Conservation (phyloP, 2,329 filamentous ascomycete genomes). For the Echinosphaeria canescens region DNA sequence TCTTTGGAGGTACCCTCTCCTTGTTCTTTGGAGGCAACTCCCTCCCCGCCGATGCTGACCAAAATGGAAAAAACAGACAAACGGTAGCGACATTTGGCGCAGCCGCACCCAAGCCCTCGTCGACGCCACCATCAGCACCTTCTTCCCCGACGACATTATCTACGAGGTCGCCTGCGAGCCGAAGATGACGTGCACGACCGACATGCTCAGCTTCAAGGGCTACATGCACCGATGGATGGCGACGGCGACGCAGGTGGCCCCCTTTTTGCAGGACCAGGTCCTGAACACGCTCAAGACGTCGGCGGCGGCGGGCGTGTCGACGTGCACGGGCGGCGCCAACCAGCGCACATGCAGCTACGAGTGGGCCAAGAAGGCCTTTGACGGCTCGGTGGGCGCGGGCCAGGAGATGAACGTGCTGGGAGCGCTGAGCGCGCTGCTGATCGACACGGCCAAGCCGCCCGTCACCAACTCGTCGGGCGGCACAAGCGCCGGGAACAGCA, state of each 20-base stretch:
- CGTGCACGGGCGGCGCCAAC: conserved; percentile 36
- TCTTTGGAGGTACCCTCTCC: no score
- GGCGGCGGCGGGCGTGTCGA: conserved; percentile 32
- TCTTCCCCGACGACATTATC: conserved; percentile 35
- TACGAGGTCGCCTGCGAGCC: conserved; percentile 46
- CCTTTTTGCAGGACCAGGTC: conserved; percentile 30
- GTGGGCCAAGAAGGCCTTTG: conserved; percentile 25
- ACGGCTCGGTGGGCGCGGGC: conserved; percentile 28
- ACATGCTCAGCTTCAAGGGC: conserved; percentile 55
- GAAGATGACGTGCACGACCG: conserved; percentile 37
- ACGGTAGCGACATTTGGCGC: conserved; percentile 29
- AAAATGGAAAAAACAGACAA: conserved; percentile 26
- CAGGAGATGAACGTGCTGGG: conserved; percentile 34
- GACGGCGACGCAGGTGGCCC: conserved; percentile 36
- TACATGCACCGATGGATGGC: conserved; percentile 45
- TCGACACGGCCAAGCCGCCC: conserved; percentile 16
- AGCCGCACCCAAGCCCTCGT: conserved; percentile 31
- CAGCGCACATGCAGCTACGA: conserved; percentile 43
- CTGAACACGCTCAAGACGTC: conserved; percentile 34
- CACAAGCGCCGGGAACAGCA: conserved; percentile 18
- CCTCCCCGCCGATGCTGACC: conserved; percentile 12
- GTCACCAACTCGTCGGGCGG: conserved; percentile 26
- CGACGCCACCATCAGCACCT: conserved; percentile 21
- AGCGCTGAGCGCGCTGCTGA: conserved; percentile 28
- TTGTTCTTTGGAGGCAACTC: no score